phyloP scores from a whole-genome alignment of 495 filamentous ascomycete species.

The Penicillium ochrochloron region DNA sequence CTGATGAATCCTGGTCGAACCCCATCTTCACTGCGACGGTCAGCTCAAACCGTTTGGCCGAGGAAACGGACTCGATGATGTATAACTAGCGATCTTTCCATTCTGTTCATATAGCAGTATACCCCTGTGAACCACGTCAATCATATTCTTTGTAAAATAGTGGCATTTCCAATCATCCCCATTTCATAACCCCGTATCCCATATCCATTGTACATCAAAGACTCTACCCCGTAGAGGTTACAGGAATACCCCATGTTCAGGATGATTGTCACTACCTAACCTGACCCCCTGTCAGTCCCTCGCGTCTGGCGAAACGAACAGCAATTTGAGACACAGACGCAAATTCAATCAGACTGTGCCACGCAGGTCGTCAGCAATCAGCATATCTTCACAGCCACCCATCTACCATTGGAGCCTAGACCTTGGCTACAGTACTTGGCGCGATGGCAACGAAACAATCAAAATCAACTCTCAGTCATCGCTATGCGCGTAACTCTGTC shows the following conservation, averaged over 20 bases:
- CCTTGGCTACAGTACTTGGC: constrained; percentile 1
- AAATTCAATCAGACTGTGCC: constrained; percentile 1
- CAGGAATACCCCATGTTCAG: neutral
- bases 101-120: neutral
- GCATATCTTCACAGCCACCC: neutral
- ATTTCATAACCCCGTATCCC: neutral
- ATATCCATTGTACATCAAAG: neutral
- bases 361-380: constrained; percentile 3
- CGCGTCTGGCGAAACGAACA: neutral
- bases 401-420: neutral
- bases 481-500: neutral
- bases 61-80: constrained; percentile 6
- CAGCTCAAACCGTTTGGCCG: constrained; percentile 8
- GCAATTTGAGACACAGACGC: neutral
- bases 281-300: neutral
- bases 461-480: neutral
- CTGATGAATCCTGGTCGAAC: constrained; percentile 35
- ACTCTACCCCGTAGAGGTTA: neutral
- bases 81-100: neutral
- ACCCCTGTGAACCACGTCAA: neutral
- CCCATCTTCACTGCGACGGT: constrained; percentile 5
- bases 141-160: neutral
- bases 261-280: neutral
- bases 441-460: constrained; percentile 5
- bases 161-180: too few species aligned